phyloP scores from a whole-genome alignment of 352 stramenopile genomes.

The Phytopythium helicoides region DNA sequence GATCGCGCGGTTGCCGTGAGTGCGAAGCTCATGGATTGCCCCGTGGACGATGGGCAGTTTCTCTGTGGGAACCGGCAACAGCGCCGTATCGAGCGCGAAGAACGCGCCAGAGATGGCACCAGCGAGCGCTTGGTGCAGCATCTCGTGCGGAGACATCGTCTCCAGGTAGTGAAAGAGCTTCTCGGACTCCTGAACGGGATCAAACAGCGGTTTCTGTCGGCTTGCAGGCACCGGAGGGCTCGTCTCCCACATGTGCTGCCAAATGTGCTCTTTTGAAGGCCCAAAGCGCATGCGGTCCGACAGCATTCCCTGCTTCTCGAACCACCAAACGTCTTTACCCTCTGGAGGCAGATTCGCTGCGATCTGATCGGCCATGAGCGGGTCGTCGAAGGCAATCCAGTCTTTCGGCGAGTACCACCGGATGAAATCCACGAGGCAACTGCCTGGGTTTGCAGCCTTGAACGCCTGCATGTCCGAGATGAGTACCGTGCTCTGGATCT shows the following conservation, averaged over 20 bases:
- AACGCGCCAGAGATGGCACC: constrained; percentile 56
- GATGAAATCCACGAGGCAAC: constrained; percentile 76
- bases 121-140: constrained; percentile 80
- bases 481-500: constrained; percentile 69
- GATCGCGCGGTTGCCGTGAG: constrained; percentile 45
- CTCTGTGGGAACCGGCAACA: constrained; percentile 25
- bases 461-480: constrained; percentile 87
- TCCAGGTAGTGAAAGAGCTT: constrained; percentile 84
- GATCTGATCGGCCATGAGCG: constrained; percentile 13
- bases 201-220: constrained; percentile 73
- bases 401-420: constrained; percentile 85
- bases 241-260: constrained; percentile 76
- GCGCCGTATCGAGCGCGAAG: constrained; percentile 48
- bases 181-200: constrained; percentile 70
- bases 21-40: constrained; percentile 32
- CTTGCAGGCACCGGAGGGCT: constrained; percentile 40
- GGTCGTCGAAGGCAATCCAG: constrained; percentile 49
- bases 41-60: constrained; percentile 32
- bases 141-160: constrained; percentile 68
- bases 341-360: constrained; percentile 32
- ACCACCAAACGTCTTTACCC: constrained; percentile 59
- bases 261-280: constrained; percentile 41
- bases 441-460: constrained; percentile 72
- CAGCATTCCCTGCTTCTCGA: constrained; percentile 64
- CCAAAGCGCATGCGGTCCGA: constrained; percentile 69